phyloP scores from a whole-genome alignment of 495 filamentous ascomycete genomes.

The Neohortaea acidophila region DNA sequence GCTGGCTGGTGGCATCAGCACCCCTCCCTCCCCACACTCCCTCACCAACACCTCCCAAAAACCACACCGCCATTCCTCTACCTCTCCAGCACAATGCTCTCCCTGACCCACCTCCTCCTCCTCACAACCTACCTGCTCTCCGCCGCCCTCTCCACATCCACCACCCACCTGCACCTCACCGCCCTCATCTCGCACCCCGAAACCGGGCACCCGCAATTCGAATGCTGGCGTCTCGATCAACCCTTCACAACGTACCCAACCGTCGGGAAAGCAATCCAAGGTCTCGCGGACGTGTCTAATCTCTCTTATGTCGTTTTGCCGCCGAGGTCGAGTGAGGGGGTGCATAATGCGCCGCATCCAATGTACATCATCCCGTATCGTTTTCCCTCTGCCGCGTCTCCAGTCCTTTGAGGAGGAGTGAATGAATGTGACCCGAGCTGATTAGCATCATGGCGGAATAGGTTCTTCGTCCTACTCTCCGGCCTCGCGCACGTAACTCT shows the following conservation, averaged over 20 bases:
- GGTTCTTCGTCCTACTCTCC: constrained; percentile 4
- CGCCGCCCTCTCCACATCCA: background rate
- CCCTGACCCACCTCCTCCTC: background rate
- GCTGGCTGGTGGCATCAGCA: too few species aligned
- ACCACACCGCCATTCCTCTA: background rate
- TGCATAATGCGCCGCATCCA: constrained; percentile 1
- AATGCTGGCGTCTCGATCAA: background rate
- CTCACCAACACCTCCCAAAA: background rate
- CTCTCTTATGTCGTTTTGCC: constrained; percentile 1
- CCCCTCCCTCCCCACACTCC: too few species aligned
- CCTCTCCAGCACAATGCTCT: background rate
- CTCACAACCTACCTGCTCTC: background rate
- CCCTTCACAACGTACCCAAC: constrained; percentile 1
- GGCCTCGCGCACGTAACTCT: constrained; percentile 1
- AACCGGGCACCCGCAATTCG: background rate
- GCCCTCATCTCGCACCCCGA: background rate
- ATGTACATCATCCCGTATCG: too few species aligned
- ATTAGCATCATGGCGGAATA: too few species aligned
- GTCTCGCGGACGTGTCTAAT: background rate
- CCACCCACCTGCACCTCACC: constrained; percentile 1
- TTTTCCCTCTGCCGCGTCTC: background rate
- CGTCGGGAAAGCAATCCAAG: background rate
- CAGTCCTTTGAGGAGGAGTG: background rate
- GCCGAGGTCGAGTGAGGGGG: background rate
- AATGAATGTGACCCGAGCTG: too few species aligned